Conservation (phyloP, 345 rosid species). For the Adansonia digitata region DNA sequence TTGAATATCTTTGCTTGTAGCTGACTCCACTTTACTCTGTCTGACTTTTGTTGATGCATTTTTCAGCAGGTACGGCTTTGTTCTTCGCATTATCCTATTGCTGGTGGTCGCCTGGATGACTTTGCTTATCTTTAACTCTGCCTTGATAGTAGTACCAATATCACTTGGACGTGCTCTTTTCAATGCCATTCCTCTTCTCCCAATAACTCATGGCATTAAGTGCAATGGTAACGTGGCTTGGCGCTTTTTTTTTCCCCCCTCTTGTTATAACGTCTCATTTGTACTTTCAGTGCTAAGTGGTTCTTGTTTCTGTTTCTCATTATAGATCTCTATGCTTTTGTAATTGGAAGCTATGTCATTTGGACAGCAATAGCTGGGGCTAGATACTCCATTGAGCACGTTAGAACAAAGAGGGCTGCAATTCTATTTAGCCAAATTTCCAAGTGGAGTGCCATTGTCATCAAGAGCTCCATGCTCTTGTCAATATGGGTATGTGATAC, state of each 20-base stretch:
- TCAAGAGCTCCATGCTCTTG: slow-evolving; percentile 75
- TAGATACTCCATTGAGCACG: slow-evolving; percentile 74
- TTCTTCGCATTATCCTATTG: slow-evolving; percentile 69
- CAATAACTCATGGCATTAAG: slow-evolving; percentile 94
- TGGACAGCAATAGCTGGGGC: slow-evolving; percentile 91
- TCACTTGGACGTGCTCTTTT: slow-evolving; percentile 94
- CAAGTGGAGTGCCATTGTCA: slow-evolving; percentile 85
- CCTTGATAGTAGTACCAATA: slow-evolving; percentile 80
- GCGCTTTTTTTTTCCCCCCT: neutral
- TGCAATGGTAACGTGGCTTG: slow-evolving; percentile 69
- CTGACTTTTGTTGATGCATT: neutral
- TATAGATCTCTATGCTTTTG: slow-evolving; percentile 86
- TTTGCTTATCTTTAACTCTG: slow-evolving; percentile 84
- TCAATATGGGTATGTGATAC: slow-evolving; percentile 81
- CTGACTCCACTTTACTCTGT: neutral
- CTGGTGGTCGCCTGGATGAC: slow-evolving; percentile 97
- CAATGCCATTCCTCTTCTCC: slow-evolving; percentile 88
- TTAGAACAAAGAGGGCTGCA: slow-evolving; percentile 66
- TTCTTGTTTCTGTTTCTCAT: slow-evolving; percentile 10
- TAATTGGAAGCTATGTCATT: slow-evolving; percentile 89
- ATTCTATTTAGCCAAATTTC: slow-evolving; percentile 66
- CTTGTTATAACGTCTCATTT: neutral
- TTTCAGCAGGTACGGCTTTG: slow-evolving; percentile 82
- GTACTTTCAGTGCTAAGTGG: slow-evolving; percentile 16
- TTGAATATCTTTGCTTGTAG: neutral